Evolutionary conservation across 2,329 filamentous ascomycete genomes (phyloP).

Genomic region (Fragosphaeria purpurea): DNA sequence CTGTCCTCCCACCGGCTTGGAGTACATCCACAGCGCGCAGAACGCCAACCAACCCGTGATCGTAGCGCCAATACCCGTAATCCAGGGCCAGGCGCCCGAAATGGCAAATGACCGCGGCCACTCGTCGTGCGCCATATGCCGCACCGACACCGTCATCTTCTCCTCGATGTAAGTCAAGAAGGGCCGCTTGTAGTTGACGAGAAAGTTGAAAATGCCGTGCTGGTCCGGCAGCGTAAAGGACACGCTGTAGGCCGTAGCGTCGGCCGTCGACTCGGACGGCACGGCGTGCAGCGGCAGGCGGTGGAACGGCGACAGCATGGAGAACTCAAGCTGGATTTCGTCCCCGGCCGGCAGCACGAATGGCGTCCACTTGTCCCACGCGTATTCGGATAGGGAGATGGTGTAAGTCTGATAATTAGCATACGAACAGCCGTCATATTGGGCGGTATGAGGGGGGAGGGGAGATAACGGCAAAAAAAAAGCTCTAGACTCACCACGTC

Average conservation of each 20-base stretch:
- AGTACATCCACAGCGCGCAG: conserved; percentile 78
- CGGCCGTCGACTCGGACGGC: conserved; percentile 44
- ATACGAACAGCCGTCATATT: not conserved
- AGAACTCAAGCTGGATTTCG: conserved; percentile 86
- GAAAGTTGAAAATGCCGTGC: conserved; percentile 98
- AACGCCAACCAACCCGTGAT: conserved; percentile 77
- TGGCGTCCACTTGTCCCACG: conserved; percentile 61
- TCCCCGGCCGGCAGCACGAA: conserved; percentile 63
- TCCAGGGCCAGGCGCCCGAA: conserved; percentile 88
- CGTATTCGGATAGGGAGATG: conserved; percentile 83
- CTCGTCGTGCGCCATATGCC: conserved; percentile 96
- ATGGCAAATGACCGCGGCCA: conserved; percentile 88
- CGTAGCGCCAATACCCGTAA: conserved; percentile 76
- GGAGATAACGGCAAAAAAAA: not conserved
- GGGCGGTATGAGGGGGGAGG: no score
- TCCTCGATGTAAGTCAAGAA: conserved; percentile 85
- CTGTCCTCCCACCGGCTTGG: conserved; percentile 33
- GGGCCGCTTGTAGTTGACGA: conserved; percentile 91
- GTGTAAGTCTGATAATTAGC: conserved; percentile 54
- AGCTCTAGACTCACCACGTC: conserved; percentile 63
- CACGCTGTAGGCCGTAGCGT: conserved; percentile 62
- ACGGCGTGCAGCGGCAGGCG: conserved; percentile 58
- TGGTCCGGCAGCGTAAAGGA: conserved; percentile 85
- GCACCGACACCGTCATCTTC: conserved; percentile 87
- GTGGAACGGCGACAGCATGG: conserved; percentile 97